Base-by-base conservation (phyloP, 2,329 filamentous ascomycete species). In the Amauroascus verrucosus region DNA sequence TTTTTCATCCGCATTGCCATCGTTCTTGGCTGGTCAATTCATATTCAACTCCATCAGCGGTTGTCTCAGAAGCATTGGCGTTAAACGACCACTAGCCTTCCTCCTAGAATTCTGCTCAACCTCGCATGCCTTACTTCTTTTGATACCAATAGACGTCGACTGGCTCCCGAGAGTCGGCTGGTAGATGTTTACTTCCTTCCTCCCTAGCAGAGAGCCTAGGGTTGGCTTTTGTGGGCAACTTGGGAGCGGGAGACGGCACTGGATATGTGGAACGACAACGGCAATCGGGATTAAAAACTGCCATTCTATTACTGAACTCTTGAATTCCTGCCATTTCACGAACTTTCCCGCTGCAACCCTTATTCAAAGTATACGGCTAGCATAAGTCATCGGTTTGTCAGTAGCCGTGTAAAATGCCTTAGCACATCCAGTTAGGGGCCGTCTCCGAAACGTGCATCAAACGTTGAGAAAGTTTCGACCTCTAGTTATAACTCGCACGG, bases 401-500 rank as follows among this genome's bases (percentile, higher is more conserved):
- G 70, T 38, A 6, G 11, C 28, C 11, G 28, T 11, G 28, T 32
- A 11, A 32, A 6, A 11, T 11, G 11, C 11, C 28, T 6, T 6
- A 6, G 6, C 28, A 32, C 11, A 32, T 11, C 28, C 28, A 11
- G 28, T 32, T 32, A 32, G 28, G 11, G 28, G 6, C 28, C 28
- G 28, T 32, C 1, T 68, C 56, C 1, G 65, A 63, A 9, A 66
- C 65, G 45, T 66, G 62, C 28, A 68, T 62, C n/a, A 82, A 64
- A 11, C 72, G 69, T 6, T 68, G 64, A 0, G 67, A 65, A 9
- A 82, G 61, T 2, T 67, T 69, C 32, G 67, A 59, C 56, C 71
- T 72, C 79, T 79, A 83, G 55, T 79, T 69, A 28, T 68, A 63
- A 35, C 67, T 65, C 16, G 40, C 40, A 24, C 26, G 18, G 9